Evolutionary conservation across 352 stramenopile genomes (phyloP), one percentile per base, ranked within the genome.

Genomic region (Detonula confervacea): DNA sequence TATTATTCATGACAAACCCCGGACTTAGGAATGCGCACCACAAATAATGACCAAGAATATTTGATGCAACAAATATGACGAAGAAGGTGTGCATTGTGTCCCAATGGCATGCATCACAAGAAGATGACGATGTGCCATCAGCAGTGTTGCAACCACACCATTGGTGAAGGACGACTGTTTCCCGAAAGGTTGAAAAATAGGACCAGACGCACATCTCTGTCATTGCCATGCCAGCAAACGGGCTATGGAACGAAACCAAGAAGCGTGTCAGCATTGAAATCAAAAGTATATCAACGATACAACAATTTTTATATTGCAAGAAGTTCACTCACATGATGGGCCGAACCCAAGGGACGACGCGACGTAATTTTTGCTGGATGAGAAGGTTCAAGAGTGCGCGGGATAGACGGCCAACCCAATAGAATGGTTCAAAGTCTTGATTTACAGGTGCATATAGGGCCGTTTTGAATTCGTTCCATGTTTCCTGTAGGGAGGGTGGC

Each of bases 161-260:
- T 61, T 49, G 61, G 4, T 46, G 24, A 2, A 51, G 29, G 11
- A 84, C 42, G 16, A 77, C 47, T 11, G 44, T 70, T 20, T 71
- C 18, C 27, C 68, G 67, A 59, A 84, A 84, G 14, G 66, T 73
- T n/a, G 55, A 33, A 30, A 83, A 80, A 52, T 84, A 84, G 22
- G 76, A 75, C 25, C 29, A 60, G 22, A 47, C 44, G 42, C 69
- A 80, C 27, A 75, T 51, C 8, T 47, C 12, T n/a, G 57, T 77
- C 18, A 84, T 22, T 3, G 29, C 49, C 7, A 84, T 77, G 27
- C 76, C 76, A 22, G 76, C 6, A 16, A 46, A 42, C 37, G 76
- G 76, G 51, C 63, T 73, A 42, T 16, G n/a, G 25, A 70, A 51
- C 18, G 25, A 60, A 59, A 9, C 3, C 39, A 27, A 16, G 57